Evolutionary conservation across 768 basidiomycete species (phyloP).

Genomic region (Tricholoma hemisulphureum): DNA sequence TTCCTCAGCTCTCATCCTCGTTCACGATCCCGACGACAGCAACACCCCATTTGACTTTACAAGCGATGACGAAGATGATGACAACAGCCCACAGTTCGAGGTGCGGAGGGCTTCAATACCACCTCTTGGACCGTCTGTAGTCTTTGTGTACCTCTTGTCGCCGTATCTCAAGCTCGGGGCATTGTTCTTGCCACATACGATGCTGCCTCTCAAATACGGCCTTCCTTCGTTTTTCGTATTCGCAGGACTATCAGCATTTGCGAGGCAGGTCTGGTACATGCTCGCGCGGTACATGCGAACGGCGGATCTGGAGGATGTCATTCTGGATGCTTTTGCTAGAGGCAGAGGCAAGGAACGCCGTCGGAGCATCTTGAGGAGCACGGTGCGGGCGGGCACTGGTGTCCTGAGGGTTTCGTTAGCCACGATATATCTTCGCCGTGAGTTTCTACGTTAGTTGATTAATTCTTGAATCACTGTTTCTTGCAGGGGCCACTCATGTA

Average conservation of each 20-base stretch:
- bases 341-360: slow-evolving; percentile 50
- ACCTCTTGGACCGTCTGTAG: slow-evolving; percentile 54
- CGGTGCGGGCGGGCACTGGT: slow-evolving; percentile 45
- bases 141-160: slow-evolving; percentile 68
- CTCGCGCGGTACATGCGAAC: slow-evolving; percentile 70
- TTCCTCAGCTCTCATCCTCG: slow-evolving; percentile 60
- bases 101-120: slow-evolving; percentile 41
- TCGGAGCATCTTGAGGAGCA: slow-evolving; percentile 41
- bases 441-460: slow-evolving; percentile 25
- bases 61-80: slow-evolving; percentile 47
- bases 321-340: slow-evolving; percentile 59
- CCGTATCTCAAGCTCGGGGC: slow-evolving; percentile 74
- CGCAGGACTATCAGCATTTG: slow-evolving; percentile 57
- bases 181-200: slow-evolving; percentile 52
- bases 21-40: slow-evolving; percentile 51
- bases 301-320: slow-evolving; percentile 62
- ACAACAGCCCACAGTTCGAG: slow-evolving; percentile 46
- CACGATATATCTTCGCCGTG: slow-evolving; percentile 65
- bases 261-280: slow-evolving; percentile 74
- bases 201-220: slow-evolving; percentile 46
- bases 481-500: slow-evolving; percentile 53
- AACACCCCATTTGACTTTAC: slow-evolving; percentile 38
- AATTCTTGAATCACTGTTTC: slow-evolving; percentile 8
- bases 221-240: slow-evolving; percentile 51
- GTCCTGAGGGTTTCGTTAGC: slow-evolving; percentile 50